Conservation (phyloP, 2,329 filamentous ascomycete species). For the Cytospora paraplurivora region DNA sequence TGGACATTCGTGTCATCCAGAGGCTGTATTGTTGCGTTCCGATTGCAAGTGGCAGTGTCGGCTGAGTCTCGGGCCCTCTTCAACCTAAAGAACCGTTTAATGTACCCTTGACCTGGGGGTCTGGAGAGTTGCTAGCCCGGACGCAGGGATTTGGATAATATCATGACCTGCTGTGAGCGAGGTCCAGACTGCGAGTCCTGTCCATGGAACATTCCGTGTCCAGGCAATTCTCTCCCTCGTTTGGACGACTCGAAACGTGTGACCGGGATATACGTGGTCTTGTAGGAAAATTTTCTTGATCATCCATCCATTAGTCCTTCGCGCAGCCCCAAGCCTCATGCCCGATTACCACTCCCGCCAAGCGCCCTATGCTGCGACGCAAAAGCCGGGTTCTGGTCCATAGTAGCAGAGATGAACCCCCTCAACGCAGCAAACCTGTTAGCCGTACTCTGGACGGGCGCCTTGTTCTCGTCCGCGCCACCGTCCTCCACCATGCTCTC, state of each 20-base stretch:
- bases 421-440: conserved; percentile 80
- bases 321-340: neutral
- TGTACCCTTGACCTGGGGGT: neutral
- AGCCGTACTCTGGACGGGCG: conserved; percentile 39
- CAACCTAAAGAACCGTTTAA: neutral
- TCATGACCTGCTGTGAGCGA: neutral
- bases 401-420: conserved; percentile 80
- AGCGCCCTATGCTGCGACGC: conserved; percentile 32
- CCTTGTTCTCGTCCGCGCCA: conserved; percentile 29
- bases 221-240: neutral
- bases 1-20: no score
- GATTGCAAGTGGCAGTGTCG: neutral
- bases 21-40: no score
- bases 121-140: no score
- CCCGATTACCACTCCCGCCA: conserved; percentile 5
- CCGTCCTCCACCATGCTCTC: conserved; percentile 26
- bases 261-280: no score
- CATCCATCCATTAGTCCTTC: neutral
- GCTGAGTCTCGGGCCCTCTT: neutral
- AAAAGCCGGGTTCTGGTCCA: conserved; percentile 87
- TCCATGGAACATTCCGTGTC: no score
- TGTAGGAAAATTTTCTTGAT: neutral
- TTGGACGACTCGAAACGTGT: no score
- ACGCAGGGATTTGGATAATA: neutral
- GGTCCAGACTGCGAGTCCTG: no score